phyloP scores from a whole-genome alignment of 805 yeast genomes.

The Metschnikowia lochheadii region DNA sequence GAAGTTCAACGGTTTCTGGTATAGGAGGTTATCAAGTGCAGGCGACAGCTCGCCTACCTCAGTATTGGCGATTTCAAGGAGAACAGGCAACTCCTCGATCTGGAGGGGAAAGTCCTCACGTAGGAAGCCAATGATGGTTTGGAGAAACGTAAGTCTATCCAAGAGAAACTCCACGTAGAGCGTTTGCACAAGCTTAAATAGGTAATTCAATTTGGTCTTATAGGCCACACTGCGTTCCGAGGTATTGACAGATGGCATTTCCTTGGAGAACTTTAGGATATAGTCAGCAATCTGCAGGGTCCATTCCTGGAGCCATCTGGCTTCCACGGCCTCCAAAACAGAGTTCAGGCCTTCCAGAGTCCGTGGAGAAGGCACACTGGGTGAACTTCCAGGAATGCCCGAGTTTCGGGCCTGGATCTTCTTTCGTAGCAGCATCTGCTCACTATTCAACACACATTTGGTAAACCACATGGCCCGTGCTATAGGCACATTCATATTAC shows the following conservation, averaged over 20 bases:
- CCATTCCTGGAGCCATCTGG: constrained; percentile 82
- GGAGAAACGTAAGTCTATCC: constrained; percentile 57
- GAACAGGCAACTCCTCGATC: constrained; percentile 21
- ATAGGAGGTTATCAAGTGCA: constrained; percentile 2
- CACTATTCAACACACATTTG: constrained; percentile 75
- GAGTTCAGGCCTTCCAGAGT: constrained; percentile 1
- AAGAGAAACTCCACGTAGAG: constrained; percentile 66
- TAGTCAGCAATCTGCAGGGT: constrained; percentile 73
- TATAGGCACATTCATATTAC: constrained; percentile 63
- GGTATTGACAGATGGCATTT: constrained; percentile 24
- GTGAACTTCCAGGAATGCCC: constrained; percentile 1
- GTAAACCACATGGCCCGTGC: constrained; percentile 89
- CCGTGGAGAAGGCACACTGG: background rate
- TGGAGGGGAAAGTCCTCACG: constrained; percentile 32
- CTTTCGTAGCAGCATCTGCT: constrained; percentile 28
- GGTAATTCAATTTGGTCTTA: constrained; percentile 54
- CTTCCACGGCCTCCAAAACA: constrained; percentile 37
- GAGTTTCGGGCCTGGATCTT: constrained; percentile 24
- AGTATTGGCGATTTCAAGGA: constrained; percentile 17
- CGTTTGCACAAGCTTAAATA: constrained; percentile 56
- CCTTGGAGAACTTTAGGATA: constrained; percentile 48
- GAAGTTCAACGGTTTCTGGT: constrained; percentile 21
- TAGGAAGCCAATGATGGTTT: constrained; percentile 58
- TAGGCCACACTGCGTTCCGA: constrained; percentile 34
- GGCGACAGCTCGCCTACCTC: constrained; percentile 23